Evolutionary conservation across 2,329 filamentous ascomycete species (phyloP).

Genomic region (Alternaria infectoria): DNA sequence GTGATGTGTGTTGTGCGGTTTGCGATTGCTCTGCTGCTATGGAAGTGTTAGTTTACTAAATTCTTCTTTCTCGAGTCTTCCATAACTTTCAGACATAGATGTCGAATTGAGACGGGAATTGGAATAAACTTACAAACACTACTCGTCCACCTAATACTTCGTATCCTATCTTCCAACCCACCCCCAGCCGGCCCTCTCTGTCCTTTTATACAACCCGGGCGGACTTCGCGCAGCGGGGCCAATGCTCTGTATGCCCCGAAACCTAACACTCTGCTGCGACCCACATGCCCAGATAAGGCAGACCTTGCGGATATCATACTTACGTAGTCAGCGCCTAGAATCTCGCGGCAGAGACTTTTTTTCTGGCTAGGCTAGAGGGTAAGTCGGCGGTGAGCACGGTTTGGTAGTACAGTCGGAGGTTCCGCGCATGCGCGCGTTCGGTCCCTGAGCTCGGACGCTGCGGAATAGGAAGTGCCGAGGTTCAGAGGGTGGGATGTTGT

Average conservation of each 20-base stretch:
- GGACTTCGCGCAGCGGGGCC: conserved; percentile 28
- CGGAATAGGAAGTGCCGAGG: conserved; percentile 20
- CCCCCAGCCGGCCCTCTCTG: conserved; percentile 4
- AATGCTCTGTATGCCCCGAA: conserved; percentile 3
- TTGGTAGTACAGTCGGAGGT: conserved; percentile 3
- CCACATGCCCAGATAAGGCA: conserved; percentile 36
- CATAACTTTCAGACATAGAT: neutral
- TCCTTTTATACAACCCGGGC: conserved; percentile 25
- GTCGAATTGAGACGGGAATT: neutral
- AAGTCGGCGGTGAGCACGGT: conserved; percentile 20
- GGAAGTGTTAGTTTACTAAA: neutral
- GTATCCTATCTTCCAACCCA: conserved; percentile 1
- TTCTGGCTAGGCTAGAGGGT: conserved; percentile 3
- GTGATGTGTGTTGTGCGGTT: conserved; percentile 10
- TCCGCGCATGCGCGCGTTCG: neutral
- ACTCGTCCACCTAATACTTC: conserved; percentile 18
- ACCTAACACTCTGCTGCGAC: conserved; percentile 10
- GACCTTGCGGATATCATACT: conserved; percentile 34
- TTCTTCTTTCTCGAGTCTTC: neutral
- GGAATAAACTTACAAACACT: conserved; percentile 21
- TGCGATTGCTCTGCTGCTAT: conserved; percentile 1
- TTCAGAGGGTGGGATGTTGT: conserved; percentile 8
- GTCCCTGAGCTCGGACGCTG: conserved; percentile 17
- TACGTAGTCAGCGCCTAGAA: conserved; percentile 15
- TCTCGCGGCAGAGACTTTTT: conserved; percentile 15